Base-by-base conservation (phyloP, 805 yeast species). In the Cyberlindnera saturnus region DNA sequence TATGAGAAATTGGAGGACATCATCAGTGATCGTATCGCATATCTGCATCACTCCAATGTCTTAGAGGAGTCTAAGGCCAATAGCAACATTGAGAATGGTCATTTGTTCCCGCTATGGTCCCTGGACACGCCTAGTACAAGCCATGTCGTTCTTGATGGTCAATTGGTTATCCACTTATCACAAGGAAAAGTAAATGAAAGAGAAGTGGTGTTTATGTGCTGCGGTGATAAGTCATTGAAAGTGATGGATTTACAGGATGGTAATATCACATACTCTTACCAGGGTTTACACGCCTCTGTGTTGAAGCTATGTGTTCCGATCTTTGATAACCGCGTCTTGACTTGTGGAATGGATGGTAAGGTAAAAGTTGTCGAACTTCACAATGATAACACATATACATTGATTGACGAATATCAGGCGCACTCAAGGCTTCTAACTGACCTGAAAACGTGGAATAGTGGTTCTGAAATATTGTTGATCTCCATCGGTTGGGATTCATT, bases 401-500 rank as follows among this genome's bases (percentile, higher is more conserved):
- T 34, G 4, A 1, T 54, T 6, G 43, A 38, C 14, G 60, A 61
- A 30, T 31, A 50, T 3, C 63, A 65, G 48, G 46, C 69, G 10
- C 79, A 74, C 43, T 49, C 52, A 20, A 62, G 73, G 49, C 57
- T 71, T 38, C 60, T 74, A 3, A 64, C 63, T 5, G 60, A 58
- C 41, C 46, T 70, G 26, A 66, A 64, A 45, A 32, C 61, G 1
- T 44, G 45, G 30, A 38, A 30, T 2, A 32, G 38, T 6, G 48
- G 49, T 1, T 56, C 43, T 1, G 42, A 55, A 5, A 64, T 66
- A 16, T 71, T 67, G 49, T 50, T 82, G 17, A 65, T 74, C 10
- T 73, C 85, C 1, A 63, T 77, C 47, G 87, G 89, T 3, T 73
- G 82, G 74, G 90, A 83, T 59, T 62, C 66, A 41, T 56, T 55